phyloP scores from a whole-genome alignment of 306 rosid species.

The Astragalus membranaceus region DNA sequence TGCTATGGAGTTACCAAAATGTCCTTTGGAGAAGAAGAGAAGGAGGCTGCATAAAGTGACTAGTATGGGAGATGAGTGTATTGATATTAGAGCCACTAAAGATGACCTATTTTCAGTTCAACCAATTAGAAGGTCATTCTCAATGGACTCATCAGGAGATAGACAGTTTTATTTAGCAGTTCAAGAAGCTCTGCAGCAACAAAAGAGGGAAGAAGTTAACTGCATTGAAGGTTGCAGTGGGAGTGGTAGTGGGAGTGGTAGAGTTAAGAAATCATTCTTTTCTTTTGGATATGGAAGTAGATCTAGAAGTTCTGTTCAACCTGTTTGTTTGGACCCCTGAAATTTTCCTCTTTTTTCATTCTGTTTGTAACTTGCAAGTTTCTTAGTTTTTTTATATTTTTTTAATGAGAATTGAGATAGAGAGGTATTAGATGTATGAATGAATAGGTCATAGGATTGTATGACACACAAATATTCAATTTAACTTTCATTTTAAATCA shows the following conservation, averaged over 20 bases:
- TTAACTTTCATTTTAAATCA: slow-evolving; percentile 24
- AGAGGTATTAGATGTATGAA: slow-evolving; percentile 37
- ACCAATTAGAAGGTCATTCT: slow-evolving; percentile 85
- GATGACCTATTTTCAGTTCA: slow-evolving; percentile 68
- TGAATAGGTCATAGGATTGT: slow-evolving; percentile 48
- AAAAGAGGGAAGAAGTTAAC: slow-evolving; percentile 31
- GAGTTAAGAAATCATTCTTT: slow-evolving; percentile 68
- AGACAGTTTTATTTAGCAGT: slow-evolving; percentile 68
- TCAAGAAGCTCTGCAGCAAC: slow-evolving; percentile 62
- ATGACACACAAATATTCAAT: slow-evolving; percentile 43
- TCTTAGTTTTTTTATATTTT: slow-evolving; percentile 7
- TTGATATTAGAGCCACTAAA: slow-evolving; percentile 64
- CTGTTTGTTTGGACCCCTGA: slow-evolving; percentile 57
- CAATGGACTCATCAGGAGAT: slow-evolving; percentile 85
- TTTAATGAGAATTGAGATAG: slow-evolving; percentile 29
- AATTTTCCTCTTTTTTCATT: neutral
- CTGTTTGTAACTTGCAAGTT: slow-evolving; percentile 25
- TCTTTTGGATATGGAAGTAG: slow-evolving; percentile 77
- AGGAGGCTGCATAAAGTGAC: slow-evolving; percentile 53
- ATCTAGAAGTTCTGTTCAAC: slow-evolving; percentile 60
- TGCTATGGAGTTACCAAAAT: slow-evolving; percentile 27
- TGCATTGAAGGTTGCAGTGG: slow-evolving; percentile 56
- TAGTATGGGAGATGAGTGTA: slow-evolving; percentile 91
- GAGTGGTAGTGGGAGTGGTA: slow-evolving; percentile 45
- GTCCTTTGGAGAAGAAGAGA: slow-evolving; percentile 33